Evolutionary conservation across 129 eudicot species (phyloP).

Genomic region (Centrapalus pauciflorus): DNA sequence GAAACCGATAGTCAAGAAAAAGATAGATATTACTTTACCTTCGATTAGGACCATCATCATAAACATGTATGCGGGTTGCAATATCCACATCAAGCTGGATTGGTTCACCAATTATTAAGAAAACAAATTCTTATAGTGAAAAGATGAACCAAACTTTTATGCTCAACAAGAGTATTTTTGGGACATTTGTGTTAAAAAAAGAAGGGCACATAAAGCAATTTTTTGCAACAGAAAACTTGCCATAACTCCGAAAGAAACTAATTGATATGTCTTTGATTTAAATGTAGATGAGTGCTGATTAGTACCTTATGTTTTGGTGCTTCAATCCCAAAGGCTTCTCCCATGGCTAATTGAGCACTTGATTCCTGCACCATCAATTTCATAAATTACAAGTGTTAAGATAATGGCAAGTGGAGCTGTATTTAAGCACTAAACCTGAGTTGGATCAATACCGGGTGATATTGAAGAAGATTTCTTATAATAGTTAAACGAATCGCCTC

Average conservation of each 20-base stretch:
- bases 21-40: slow-evolving; percentile 37
- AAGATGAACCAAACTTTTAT: neutral
- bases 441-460: slow-evolving; percentile 68
- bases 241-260: neutral
- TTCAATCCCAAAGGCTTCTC: slow-evolving; percentile 76
- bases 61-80: slow-evolving; percentile 60
- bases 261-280: neutral
- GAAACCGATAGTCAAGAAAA: neutral
- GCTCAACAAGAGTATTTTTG: neutral
- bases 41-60: slow-evolving; percentile 68
- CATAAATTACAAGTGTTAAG: neutral
- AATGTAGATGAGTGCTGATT: neutral
- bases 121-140: no score
- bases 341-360: slow-evolving; percentile 87
- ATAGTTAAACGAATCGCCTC: slow-evolving; percentile 95
- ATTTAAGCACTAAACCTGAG: slow-evolving; percentile 3
- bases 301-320: slow-evolving; percentile 51
- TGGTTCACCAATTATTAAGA: slow-evolving; percentile 12
- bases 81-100: slow-evolving; percentile 76
- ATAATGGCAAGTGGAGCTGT: neutral
- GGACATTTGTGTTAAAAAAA: neutral
- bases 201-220: no score
- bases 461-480: slow-evolving; percentile 76
- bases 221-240: no score
- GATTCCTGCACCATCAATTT: slow-evolving; percentile 60